Conservation (phyloP, 192 early-diverging fungal species). For the Backusella parvicylindrica region DNA sequence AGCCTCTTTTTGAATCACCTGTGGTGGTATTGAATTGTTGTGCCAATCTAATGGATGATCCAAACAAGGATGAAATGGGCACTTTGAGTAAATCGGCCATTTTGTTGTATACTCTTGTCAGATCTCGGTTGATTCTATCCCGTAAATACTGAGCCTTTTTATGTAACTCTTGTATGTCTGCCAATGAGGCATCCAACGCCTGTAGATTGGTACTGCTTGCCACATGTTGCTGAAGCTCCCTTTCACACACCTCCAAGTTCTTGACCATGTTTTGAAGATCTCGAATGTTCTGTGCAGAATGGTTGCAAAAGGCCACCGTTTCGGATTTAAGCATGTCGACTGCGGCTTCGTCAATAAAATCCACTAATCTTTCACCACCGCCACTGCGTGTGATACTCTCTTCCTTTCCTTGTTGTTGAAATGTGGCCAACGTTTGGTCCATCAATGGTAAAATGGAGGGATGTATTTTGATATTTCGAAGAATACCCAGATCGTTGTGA, state of each 20-base stretch:
- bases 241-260: slow-evolving; percentile 8
- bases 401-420: background rate
- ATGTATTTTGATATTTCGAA: slow-evolving; percentile 46
- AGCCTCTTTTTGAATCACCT: slow-evolving; percentile 22
- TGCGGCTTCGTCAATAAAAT: slow-evolving; percentile 10
- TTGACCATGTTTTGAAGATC: slow-evolving; percentile 9
- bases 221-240: slow-evolving; percentile 13
- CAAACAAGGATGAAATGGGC: background rate
- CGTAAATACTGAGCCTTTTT: slow-evolving; percentile 18
- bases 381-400: background rate
- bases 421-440: background rate
- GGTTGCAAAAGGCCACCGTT: background rate
- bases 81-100: slow-evolving; percentile 13
- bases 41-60: background rate
- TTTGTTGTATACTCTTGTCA: slow-evolving; percentile 19
- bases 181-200: slow-evolving; percentile 13
- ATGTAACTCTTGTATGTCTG: slow-evolving; percentile 9
- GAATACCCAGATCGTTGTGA: slow-evolving; percentile 36
- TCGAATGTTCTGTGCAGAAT: slow-evolving; percentile 8
- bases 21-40: background rate
- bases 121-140: slow-evolving; percentile 23
- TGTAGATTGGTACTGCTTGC: slow-evolving; percentile 18
- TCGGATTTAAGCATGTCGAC: background rate
- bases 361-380: background rate
- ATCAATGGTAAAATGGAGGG: slow-evolving; percentile 26